Percentiles rank a stretch among this genome's conserved stretches.
Conservation (phyloP, 495 filamentous ascomycete genomes). For the Neurospora sp. region DNA sequence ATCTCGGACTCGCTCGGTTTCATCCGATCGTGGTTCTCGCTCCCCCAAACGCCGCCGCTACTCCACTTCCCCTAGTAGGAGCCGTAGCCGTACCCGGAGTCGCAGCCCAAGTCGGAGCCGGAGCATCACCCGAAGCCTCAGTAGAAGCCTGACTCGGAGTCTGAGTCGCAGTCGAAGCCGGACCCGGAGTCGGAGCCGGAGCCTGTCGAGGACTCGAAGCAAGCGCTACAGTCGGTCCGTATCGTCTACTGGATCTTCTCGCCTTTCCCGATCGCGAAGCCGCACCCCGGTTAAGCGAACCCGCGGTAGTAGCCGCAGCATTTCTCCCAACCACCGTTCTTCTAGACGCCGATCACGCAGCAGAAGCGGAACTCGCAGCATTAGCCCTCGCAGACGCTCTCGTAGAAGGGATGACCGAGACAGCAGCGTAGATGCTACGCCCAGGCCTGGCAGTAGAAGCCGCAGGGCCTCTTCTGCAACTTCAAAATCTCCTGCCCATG, state of each 20-base stretch:
- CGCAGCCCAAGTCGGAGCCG: constrained; percentile 23
- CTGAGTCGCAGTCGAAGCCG: constrained; percentile 4
- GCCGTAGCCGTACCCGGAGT: constrained; percentile 28
- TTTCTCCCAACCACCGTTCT: constrained; percentile 18
- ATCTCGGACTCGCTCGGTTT: constrained; percentile 12
- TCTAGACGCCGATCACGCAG: constrained; percentile 26
- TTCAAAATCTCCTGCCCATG: constrained; percentile 38
- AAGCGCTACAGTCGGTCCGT: constrained; percentile 34
- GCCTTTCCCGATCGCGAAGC: constrained; percentile 28
- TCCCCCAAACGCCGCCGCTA: constrained; percentile 24
- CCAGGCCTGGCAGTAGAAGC: constrained; percentile 25
- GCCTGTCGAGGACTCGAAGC: constrained; percentile 7
- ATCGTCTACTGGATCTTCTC: constrained; percentile 23
- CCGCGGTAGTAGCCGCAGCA: constrained; percentile 33
- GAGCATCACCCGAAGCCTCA: constrained; percentile 12
- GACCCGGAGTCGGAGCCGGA: constrained; percentile 9
- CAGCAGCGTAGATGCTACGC: constrained; percentile 2
- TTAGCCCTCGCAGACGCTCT: constrained; percentile 15
- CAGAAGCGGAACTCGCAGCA: constrained; percentile 31
- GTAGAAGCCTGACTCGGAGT: constrained; percentile 5
- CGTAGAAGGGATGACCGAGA: not conserved
- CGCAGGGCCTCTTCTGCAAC: constrained; percentile 36
- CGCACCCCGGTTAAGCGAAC: constrained; percentile 30
- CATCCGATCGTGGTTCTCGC: constrained; percentile 20
- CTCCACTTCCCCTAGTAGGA: constrained; percentile 28